A percentile compares a stretch with the other conserved stretches of the same genome.
These are phyloP conservation scores for Ceratobasidium sp. DNA, from an alignment of 1,284 basidiomycete genomes.

Conservation along the genomic window DNA sequence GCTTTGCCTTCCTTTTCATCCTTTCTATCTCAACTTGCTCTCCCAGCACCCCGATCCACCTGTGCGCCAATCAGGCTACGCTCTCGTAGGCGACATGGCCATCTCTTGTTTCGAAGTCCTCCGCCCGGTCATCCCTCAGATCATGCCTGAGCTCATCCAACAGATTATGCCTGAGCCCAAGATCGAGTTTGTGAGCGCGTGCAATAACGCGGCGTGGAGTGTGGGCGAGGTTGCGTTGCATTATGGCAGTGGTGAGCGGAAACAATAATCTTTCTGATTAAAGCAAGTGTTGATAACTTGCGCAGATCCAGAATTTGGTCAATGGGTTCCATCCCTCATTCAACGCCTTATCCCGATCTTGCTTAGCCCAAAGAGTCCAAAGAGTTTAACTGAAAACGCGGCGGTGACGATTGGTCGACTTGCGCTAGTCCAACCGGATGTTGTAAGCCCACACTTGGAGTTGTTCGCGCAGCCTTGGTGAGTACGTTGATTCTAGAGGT, in stretches of 20 bases:
- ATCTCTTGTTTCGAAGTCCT: conserved; percentile 93
- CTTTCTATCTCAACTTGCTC: neutral
- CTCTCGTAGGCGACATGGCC: conserved; percentile 96
- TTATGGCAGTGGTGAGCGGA: conserved; percentile 80
- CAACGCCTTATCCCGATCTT: conserved; percentile 92
- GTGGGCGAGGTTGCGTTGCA: conserved; percentile 96
- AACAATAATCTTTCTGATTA: too few relatives aligned
- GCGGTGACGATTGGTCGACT: conserved; percentile 99
- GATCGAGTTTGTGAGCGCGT: conserved; percentile 93
- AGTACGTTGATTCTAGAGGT: conserved; percentile 9
- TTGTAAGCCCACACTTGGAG: conserved; percentile 90
- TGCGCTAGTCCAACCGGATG: conserved; percentile 88
- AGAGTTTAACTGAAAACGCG: conserved; percentile 96
- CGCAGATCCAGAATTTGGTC: conserved; percentile 85
- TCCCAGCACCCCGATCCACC: conserved; percentile 89
- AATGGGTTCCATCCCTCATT: conserved; percentile 90
- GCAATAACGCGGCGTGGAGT: conserved; percentile 99
- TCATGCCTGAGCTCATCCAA: conserved; percentile 90
- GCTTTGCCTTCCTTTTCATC: neutral
- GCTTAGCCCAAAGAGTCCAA: conserved; percentile 88
- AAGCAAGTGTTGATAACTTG: conserved; percentile 11
- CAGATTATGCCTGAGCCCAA: conserved; percentile 94
- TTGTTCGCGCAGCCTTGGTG: conserved; percentile 94
- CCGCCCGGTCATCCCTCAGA: conserved; percentile 83
- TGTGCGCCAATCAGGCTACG: conserved; percentile 96